Percentiles rank a stretch among this genome's conserved stretches.
These are phyloP conservation scores for Mortierella sp. DNA, from an alignment of 371 early-diverging fungal genomes.

Conservation along the genomic window DNA sequence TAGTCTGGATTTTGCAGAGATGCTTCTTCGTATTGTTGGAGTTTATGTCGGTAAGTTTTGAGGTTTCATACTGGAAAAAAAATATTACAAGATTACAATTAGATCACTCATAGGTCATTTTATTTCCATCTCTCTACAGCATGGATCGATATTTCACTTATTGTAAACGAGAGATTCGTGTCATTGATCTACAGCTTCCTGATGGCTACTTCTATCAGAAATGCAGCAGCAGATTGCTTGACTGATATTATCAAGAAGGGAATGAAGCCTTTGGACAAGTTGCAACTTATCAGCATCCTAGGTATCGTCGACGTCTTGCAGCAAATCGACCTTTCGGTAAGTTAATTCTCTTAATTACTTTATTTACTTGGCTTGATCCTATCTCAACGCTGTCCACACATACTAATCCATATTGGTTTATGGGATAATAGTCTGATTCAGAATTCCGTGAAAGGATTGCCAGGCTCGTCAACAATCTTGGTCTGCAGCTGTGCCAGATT, in stretches of 20 bases:
- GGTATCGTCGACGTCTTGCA: slow-evolving; percentile 76
- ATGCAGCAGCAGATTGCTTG: slow-evolving; percentile 86
- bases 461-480: slow-evolving; percentile 84
- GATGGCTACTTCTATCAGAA: slow-evolving; percentile 67
- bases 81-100: too few relatives aligned
- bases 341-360: background rate
- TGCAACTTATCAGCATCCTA: slow-evolving; percentile 86
- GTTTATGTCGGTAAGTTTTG: slow-evolving; percentile 69
- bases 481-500: slow-evolving; percentile 85
- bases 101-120: background rate
- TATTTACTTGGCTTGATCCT: background rate
- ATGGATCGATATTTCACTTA: slow-evolving; percentile 95
- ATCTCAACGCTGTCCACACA: background rate
- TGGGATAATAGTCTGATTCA: slow-evolving; percentile 63
- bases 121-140: slow-evolving; percentile 54
- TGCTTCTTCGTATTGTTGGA: slow-evolving; percentile 75
- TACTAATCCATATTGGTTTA: background rate
- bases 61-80: background rate
- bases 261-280: slow-evolving; percentile 90
- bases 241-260: slow-evolving; percentile 92
- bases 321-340: slow-evolving; percentile 50
- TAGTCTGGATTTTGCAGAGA: slow-evolving; percentile 70
- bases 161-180: slow-evolving; percentile 89
- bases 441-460: slow-evolving; percentile 89
- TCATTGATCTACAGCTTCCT: slow-evolving; percentile 81